Evolutionary conservation across 1,139 yeast species (phyloP), one percentile per base, ranked within the genome.

Genomic region (Geotrichum citri-aurantii): DNA sequence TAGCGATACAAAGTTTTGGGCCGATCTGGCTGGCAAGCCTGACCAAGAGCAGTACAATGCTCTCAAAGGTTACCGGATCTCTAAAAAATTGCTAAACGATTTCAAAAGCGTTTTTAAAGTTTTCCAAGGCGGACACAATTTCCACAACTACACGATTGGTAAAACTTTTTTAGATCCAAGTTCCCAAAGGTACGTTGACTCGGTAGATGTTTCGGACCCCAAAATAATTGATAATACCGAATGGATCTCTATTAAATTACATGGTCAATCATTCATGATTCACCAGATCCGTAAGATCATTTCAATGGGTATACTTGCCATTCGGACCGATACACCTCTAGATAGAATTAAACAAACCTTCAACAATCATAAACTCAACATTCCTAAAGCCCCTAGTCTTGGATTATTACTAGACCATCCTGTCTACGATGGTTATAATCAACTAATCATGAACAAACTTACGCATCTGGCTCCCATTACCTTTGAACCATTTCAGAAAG

Each of bases 231-330:
- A 92, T 67, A 91, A 89, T 55, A 91, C 97, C 7, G 98, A 93
- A 71, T 93, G 99, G 99, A 81, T 90, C 3, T 88, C 96, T 1
- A 86, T 95, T 68, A 93, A 93, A 74, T 88, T 93, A 63, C 99
- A 95, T 71, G 99, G 99, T 2, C 99, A 95, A 73, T 90, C 97
- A 10, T 93, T 93, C 73, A 93, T 95, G 99, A 79, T 95, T 62
- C 99, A 93, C 73, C 99, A 93, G 77, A 93, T 93, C 69, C 84
- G 99, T 72, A 93, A 93, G 71, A 93, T 93, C 99, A 89, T 93
- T 61, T 93, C 97, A 27, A 86, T 93, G 95, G 96, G 96, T 1
- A 82, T 91, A 0, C 78, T 93, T 58, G 83, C 88, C 17, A 83
- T 92, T 29, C 81, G 99, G 68, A 85, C 95, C 24, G 93, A 96